Evolutionary conservation across 345 rosid species (phyloP).

Genomic region (Streptanthus diversifolius): DNA sequence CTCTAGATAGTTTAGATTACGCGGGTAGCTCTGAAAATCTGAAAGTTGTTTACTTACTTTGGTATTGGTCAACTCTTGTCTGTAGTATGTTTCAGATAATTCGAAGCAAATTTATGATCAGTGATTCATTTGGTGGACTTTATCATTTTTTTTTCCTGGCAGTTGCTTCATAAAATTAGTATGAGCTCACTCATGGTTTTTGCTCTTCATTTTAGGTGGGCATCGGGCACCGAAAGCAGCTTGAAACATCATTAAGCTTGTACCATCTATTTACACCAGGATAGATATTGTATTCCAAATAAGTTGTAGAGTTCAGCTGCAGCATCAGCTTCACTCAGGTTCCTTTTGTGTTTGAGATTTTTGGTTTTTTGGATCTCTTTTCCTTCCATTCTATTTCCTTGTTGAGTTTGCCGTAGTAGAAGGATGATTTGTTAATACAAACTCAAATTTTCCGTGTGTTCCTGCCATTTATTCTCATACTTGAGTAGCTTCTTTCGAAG

Average conservation of each 20-base stretch:
- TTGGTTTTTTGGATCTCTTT: conserved; percentile 1
- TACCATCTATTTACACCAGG: conserved; percentile 23
- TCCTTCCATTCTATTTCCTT: conserved; percentile 12
- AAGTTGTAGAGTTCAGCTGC: conserved; percentile 41
- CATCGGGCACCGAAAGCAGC: conserved; percentile 42
- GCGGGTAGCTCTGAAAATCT: background rate
- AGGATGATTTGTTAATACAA: conserved; percentile 25
- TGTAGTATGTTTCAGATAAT: background rate
- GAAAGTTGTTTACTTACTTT: background rate
- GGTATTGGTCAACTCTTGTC: background rate
- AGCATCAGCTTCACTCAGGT: conserved; percentile 40
- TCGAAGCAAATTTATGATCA: background rate
- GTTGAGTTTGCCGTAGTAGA: conserved; percentile 27
- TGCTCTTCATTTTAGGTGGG: conserved; percentile 35
- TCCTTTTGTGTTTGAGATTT: conserved; percentile 27
- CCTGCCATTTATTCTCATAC: conserved; percentile 9
- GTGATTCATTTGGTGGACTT: background rate
- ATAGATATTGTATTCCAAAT: conserved; percentile 35
- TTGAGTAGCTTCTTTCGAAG: conserved; percentile 1
- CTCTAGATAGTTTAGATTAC: background rate
- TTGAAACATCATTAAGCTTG: conserved; percentile 39
- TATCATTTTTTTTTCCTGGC: background rate
- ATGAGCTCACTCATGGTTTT: background rate
- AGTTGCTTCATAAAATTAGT: background rate
- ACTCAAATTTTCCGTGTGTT: conserved; percentile 21